These are phyloP conservation scores for Cystobasidium slooffiae DNA, from an alignment of 1,284 basidiomycete species.

Conservation along the genomic window DNA sequence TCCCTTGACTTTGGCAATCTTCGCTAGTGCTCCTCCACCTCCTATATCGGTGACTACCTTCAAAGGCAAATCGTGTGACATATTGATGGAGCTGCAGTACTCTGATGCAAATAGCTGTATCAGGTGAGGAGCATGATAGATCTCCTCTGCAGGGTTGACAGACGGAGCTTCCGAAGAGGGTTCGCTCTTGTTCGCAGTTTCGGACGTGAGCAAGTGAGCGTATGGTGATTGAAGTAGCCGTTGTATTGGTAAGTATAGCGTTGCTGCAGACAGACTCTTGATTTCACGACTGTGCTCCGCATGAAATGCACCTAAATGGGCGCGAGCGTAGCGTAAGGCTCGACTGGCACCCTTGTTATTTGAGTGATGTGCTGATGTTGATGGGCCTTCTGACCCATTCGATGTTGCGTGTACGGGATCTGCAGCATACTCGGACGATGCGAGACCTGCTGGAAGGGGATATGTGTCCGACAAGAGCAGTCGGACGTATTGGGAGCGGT, in stretches of 20 bases:
- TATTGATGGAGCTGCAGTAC: constrained; percentile 40
- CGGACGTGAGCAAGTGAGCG: constrained; percentile 63
- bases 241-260: constrained; percentile 70
- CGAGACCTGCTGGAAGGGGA: constrained; percentile 36
- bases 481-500: constrained; percentile 81
- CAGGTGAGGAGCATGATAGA: constrained; percentile 44
- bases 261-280: constrained; percentile 73
- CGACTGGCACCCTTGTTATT: constrained; percentile 43
- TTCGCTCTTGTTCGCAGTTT: not conserved
- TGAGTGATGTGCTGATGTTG: constrained; percentile 17
- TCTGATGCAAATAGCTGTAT: constrained; percentile 44
- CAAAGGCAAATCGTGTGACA: constrained; percentile 54
- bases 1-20: constrained; percentile 57
- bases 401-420: not conserved
- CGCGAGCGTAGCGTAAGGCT: constrained; percentile 76
- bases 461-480: constrained; percentile 62
- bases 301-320: constrained; percentile 71
- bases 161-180: not conserved
- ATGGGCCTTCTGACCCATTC: not conserved
- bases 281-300: constrained; percentile 67
- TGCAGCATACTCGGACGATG: not conserved
- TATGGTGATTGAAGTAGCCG: constrained; percentile 73
- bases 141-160: constrained; percentile 29
- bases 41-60: constrained; percentile 58
- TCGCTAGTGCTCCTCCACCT: constrained; percentile 57